Evolutionary conservation across 2,329 filamentous ascomycete species (phyloP), one percentile per base, ranked within the genome.

Genomic region (Colletotrichum viniferum): DNA sequence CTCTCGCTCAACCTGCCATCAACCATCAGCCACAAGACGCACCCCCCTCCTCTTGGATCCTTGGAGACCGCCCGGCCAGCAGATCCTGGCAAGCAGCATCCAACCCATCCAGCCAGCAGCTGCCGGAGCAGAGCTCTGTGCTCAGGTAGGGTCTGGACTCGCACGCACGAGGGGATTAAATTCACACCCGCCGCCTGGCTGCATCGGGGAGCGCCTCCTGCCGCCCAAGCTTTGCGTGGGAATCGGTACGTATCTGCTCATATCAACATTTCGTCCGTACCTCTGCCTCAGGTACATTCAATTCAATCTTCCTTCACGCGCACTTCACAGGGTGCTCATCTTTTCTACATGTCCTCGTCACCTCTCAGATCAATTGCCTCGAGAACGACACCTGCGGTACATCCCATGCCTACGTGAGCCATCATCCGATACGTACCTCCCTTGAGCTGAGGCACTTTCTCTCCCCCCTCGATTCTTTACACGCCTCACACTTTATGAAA

Each of bases 121-220:
- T 62, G 28, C 30, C 30, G 30, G 28, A 66, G 61, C 61, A 21
- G 12, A 43, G 61, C 61, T 65, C 65, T 73, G 70, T 73, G 64
- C 28, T 14, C 7, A 26, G 48, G n/a, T 30, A 18, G 60, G 34
- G n/a, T 18, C 18, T 21, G 69, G 67, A 65, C 60, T 65, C 56
- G 56, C 55, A 64, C 63, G 36, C 36, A 13, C n/a, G 28, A 34
- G n/a, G 2, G 8, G n/a, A 32, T n/a, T 14, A 5, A n/a, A 71
- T 71, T 74, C 12, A 34, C 36, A 74, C 71, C 34, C 30, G 71
- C 60, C 71, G 52, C 28, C 34, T 61, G 61, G 32, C 71, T 64
- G 24, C 14, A 69, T 69, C 30, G 18, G 58, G 71, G 14, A 4
- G 18, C 10, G 8, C 34, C n/a, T 14, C 34, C 24, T 66, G 14